These are phyloP conservation scores for Stenocarpella maydis DNA, from an alignment of 2,329 filamentous ascomycete species.

Conservation along the genomic window DNA sequence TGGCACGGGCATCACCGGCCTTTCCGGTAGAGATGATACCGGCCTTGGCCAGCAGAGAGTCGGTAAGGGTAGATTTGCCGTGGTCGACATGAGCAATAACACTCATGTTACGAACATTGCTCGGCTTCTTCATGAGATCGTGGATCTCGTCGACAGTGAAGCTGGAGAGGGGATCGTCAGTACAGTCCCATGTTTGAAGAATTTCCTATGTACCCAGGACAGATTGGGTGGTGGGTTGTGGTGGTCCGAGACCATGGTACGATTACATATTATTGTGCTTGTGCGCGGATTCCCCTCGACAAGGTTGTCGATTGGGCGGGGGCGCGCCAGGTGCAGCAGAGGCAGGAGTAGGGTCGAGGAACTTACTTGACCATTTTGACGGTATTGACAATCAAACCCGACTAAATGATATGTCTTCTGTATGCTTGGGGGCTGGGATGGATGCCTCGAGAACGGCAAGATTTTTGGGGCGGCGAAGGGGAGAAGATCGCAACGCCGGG, in stretches of 20 bases:
- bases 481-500: constrained; percentile 33
- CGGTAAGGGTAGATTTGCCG: constrained; percentile 99
- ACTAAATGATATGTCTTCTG: constrained; percentile 42
- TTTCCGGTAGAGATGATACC: constrained; percentile 99
- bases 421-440: constrained; percentile 23
- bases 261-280: background rate
- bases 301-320: background rate
- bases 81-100: constrained; percentile 99
- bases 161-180: constrained; percentile 69
- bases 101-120: constrained; percentile 74
- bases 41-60: constrained; percentile 98
- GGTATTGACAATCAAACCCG: constrained; percentile 65
- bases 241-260: constrained; percentile 12
- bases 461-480: constrained; percentile 28
- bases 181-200: constrained; percentile 41
- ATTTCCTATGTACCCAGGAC: constrained; percentile 34
- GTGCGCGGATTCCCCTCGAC: background rate
- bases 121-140: constrained; percentile 77
- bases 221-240: background rate
- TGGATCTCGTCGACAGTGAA: constrained; percentile 98
- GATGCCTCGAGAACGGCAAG: constrained; percentile 36
- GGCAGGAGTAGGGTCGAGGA: background rate
- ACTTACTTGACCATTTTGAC: constrained; percentile 99
- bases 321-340: background rate
- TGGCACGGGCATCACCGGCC: constrained; percentile 94